Evolutionary conservation across 495 filamentous ascomycete species (phyloP).

Genomic region (Saxispiralis lemnorum): DNA sequence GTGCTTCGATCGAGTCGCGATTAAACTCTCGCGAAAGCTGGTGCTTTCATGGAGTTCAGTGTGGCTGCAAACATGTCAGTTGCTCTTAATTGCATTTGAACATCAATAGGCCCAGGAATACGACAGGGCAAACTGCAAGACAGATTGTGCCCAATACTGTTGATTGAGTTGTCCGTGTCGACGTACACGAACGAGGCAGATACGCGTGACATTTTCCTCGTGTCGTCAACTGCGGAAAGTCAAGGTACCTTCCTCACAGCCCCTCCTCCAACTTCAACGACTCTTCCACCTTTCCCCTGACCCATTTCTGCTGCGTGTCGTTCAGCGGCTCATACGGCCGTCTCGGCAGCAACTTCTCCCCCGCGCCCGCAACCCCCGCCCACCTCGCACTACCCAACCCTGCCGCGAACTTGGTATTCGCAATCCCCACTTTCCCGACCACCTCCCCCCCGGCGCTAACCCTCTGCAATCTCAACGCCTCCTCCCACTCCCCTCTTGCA

Average conservation of each 20-base stretch:
- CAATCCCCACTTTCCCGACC: conserved; percentile 42
- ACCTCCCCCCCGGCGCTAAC: conserved; percentile 36
- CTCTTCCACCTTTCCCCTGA: conserved; percentile 33
- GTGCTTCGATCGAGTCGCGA: too few relatives aligned
- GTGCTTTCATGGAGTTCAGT: too few relatives aligned
- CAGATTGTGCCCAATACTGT: too few relatives aligned
- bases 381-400: conserved; percentile 35
- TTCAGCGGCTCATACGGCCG: conserved; percentile 38
- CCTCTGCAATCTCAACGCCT: conserved; percentile 39
- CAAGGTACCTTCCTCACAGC: conserved; percentile 1
- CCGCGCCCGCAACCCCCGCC: conserved; percentile 39
- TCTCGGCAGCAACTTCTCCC: conserved; percentile 37
- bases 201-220: too few relatives aligned
- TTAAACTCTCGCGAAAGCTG: too few relatives aligned
- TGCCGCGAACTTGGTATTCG: conserved; percentile 46
- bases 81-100: too few relatives aligned
- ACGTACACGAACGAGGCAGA: too few relatives aligned
- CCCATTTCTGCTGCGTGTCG: conserved; percentile 31
- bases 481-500: conserved; percentile 29
- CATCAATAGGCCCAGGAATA: too few relatives aligned
- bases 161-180: too few relatives aligned
- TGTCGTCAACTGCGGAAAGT: too few relatives aligned
- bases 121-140: too few relatives aligned
- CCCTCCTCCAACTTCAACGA: conserved; percentile 30
- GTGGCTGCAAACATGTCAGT: too few relatives aligned